Base-by-base conservation (phyloP, 331 rosid species). In the Malus hybrid region DNA sequence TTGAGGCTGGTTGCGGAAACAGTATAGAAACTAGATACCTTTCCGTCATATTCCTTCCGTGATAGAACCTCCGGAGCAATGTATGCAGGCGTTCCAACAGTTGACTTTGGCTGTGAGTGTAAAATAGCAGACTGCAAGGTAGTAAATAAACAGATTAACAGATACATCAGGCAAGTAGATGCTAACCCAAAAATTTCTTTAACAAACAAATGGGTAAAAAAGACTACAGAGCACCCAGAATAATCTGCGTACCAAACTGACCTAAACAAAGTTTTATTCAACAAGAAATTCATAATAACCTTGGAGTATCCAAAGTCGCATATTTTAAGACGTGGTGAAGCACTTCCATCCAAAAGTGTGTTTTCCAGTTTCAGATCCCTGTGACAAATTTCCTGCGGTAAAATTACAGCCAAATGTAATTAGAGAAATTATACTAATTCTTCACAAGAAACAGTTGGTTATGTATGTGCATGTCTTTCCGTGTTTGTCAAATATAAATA, bases 231-330 rank as follows among this genome's bases (percentile, higher is more conserved):
- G 30, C 52, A 75, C 55, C 32, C 36, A n/a, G 77, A 24, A 50
- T 46, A 36, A 33, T 53, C 9, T 50, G n/a, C 29, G n/a, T 29
- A 30, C 32, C 3, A 5, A 61, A 65, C 65, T 65, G 66, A 68
- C 68, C 63, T 26, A 63, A 60, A 62, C 33, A 53, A 34, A 33
- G 22, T 72, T 30, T 57, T 74, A 30, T 77, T 64, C 26, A 53
- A 69, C 19, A n/a, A 71, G 68, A 67, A 65, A 81, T 66, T 62
- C 46, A 53, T 68, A 46, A 44, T 44, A 64, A 94, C 97, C 99
- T 94, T 94, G 77, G 99, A 94, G 85, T 87, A 90, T 63, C 97
- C 99, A 13, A 94, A 94, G 81, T 94, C 99, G 26, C 97, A 92
- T 19, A 94, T 94, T 83, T 94, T 94, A 58, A 94, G 92, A 44